Conservation (phyloP, 106 monocot genomes). For the Dioscorea dumetorum region DNA sequence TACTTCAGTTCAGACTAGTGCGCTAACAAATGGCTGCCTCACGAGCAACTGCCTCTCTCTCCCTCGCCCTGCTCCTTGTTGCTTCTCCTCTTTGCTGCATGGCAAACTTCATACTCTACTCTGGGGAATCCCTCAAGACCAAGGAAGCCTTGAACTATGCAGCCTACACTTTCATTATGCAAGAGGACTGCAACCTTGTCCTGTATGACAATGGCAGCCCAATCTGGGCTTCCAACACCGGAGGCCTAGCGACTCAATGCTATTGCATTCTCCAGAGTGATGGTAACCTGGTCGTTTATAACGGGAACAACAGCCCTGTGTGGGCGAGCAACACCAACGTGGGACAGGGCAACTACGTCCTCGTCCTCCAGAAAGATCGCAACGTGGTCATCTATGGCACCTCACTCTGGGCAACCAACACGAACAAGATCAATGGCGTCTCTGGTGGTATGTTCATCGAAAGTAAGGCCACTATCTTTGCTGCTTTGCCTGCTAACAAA, state of each 20-base stretch:
- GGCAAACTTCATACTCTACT: neutral
- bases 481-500: too few relatives aligned
- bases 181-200: neutral
- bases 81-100: neutral
- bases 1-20: too few relatives aligned
- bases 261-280: neutral
- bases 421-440: neutral
- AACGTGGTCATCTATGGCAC: slow-evolving; percentile 1
- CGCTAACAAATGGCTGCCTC: too few relatives aligned
- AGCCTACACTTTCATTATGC: neutral
- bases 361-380: slow-evolving; percentile 1
- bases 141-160: neutral
- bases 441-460: too few relatives aligned
- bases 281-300: slow-evolving; percentile 3
- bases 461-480: too few relatives aligned
- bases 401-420: neutral
- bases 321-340: neutral
- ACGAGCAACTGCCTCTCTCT: too few relatives aligned
- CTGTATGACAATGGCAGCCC: neutral
- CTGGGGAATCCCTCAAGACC: neutral
- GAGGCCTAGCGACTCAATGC: neutral
- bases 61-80: too few relatives aligned
- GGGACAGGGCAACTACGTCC: neutral
- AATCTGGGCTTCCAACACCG: slow-evolving; percentile 1
- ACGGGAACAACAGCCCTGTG: neutral